Base-by-base conservation (phyloP, 305 asterid species). In the Solanum hybrid region DNA sequence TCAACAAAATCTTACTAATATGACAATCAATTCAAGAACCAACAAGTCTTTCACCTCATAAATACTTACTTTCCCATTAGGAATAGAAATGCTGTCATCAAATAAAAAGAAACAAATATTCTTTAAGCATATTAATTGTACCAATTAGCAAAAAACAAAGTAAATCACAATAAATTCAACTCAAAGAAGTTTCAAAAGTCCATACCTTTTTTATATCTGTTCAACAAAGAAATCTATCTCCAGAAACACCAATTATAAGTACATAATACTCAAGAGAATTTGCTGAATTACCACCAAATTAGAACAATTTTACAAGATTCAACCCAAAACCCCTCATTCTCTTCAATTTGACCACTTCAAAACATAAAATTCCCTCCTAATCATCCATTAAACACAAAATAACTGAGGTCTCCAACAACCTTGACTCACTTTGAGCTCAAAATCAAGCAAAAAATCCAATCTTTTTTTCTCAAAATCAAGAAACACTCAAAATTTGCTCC, bases 311-410 rank as follows among this genome's bases (percentile, higher is more conserved):
- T 27, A 90, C 87, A 26, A 89, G 73, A 80, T 89, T 91, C 79
- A 87, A 57, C 61, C 83, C 51, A 36, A 15, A 24, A 29, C 34
- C 13, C 82, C 91, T 84, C 87, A 82, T 90, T 90, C 76, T 57
- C 89, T 86, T 90, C 91, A 91, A 88, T 89, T 76, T 91, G 92
- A 91, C 89, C 85, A 37, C 88, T 80, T 79, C 89, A 91, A 89
- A 87, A 89, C 91, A 90, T 90, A 90, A 90, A 90, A 89, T 90
- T 92, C 96, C 91, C 87, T 91, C 92, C 89, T 85, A 75, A 90
- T 91, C 84, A 83, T 89, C 92, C 90, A 91, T 68, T 26, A 78
- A 87, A 86, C 39, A 75, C 76, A 87, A 91, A 91, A 75, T 89
- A 51, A 92, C 93, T 88, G 90, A 87, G n/a, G 20, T 32, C 51